Evolutionary conservation across 2,329 filamentous ascomycete species (phyloP).

Genomic region (Thielaviopsis populi): DNA sequence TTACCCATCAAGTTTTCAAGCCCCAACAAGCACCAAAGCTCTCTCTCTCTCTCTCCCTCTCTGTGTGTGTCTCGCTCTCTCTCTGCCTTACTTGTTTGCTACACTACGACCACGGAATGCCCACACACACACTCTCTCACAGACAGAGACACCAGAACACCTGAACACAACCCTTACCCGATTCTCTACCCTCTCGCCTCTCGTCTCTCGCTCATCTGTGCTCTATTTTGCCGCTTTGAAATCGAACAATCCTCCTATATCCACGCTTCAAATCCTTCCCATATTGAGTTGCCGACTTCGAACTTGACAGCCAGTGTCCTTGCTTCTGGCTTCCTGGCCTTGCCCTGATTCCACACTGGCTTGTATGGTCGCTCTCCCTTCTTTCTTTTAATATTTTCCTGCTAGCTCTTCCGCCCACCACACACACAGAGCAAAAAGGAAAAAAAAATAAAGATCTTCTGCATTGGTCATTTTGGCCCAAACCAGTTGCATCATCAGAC

Average conservation of each 20-base stretch:
- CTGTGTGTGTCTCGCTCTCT: neutral
- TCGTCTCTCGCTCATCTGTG: neutral
- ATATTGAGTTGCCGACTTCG: constrained; percentile 2
- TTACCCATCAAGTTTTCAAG: no score
- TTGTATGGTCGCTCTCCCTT: neutral
- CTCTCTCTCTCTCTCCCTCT: neutral
- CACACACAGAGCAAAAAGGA: neutral
- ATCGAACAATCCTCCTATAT: constrained; percentile 7
- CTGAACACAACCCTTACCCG: neutral
- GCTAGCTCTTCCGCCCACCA: neutral
- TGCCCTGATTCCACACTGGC: neutral
- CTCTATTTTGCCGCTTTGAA: neutral
- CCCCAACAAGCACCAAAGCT: no score
- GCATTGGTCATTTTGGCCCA: neutral
- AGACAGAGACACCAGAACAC: neutral
- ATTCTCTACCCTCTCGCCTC: neutral
- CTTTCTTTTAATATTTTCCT: neutral
- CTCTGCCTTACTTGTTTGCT: neutral
- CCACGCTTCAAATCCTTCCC: constrained; percentile 5
- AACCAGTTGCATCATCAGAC: neutral
- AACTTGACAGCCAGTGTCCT: constrained; percentile 2
- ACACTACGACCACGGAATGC: neutral
- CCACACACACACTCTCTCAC: neutral
- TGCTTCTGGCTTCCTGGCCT: neutral
- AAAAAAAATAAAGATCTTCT: neutral